Evolutionary conservation across 2,329 filamentous ascomycete genomes (phyloP), one percentile per base, ranked within the genome.

Genomic region (Ceratocystis colombiana): DNA sequence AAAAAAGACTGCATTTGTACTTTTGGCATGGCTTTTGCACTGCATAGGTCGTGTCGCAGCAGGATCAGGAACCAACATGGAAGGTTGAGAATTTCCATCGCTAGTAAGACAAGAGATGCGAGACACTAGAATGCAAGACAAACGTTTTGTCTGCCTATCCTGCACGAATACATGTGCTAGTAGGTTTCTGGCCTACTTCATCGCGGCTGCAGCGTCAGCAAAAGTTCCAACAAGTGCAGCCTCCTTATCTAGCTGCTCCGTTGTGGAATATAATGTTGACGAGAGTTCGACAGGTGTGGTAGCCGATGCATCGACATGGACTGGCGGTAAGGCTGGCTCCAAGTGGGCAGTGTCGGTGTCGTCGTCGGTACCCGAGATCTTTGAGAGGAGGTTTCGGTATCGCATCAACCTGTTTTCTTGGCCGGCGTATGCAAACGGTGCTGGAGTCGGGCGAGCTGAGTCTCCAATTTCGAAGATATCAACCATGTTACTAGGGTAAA

Each of bases 391-490:
- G 70, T 81, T 80, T 70, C 85, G 83, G 72, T 86, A 87, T 65
- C 81, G 82, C 62, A 81, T 77, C 28, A 83, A 73, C 67, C 80
- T 79, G 59, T 80, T 77, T 68, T 84, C 82, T 72, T 84, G 82
- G 61, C 79, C 80, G 64, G 80, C 77, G 70, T 81, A 79, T 30
- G 75, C 75, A 64, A 81, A 82, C 0, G 76, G 76, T 17, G 75
- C 71, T 68, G 68, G 72, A 68, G 69, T 75, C 71, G 70, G 77
- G 71, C 68, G 73, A 63, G 72, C 71, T 44, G 75, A 73, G 67
- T 81, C 79, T 25, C 83, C 82, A 45, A 81, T 79, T 69, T 86
- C 84, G 74, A 86, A 87, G 61, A 87, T 83, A 72, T 87, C 84
- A 68, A 87, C 84, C 75, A 87, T 82, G 71, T 86, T 85, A 71